phyloP scores from a whole-genome alignment of 495 filamentous ascomycete genomes.

The Letharia columbiana region DNA sequence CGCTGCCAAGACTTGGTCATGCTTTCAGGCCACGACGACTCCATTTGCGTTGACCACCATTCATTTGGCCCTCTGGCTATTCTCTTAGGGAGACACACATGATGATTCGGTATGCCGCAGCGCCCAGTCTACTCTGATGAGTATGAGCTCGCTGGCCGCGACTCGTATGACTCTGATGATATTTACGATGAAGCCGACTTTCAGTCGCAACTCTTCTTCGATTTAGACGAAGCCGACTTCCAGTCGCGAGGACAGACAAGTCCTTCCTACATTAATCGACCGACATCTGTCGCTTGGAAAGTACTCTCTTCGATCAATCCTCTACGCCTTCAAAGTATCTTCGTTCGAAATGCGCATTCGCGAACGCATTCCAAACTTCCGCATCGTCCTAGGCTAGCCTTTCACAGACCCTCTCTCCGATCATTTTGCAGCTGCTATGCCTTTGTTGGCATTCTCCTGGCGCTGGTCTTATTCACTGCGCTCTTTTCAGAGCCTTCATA shows the following conservation, averaged over 20 bases:
- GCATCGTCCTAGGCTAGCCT: slow-evolving; percentile 3
- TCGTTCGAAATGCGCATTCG: slow-evolving; percentile 4
- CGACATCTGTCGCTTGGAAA: slow-evolving; percentile 14
- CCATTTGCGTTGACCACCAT: background rate
- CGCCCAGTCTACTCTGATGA: slow-evolving; percentile 39
- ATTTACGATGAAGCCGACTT: slow-evolving; percentile 28
- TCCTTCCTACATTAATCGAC: slow-evolving; percentile 26
- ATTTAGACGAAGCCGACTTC: slow-evolving; percentile 44
- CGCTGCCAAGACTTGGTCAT: background rate
- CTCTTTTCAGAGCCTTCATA: slow-evolving; percentile 51
- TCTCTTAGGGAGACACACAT: background rate
- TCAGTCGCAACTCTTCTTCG: slow-evolving; percentile 26
- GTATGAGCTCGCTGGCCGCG: slow-evolving; percentile 39
- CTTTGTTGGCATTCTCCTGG: slow-evolving; percentile 52
- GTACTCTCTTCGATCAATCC: slow-evolving; percentile 29
- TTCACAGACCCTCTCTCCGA: slow-evolving; percentile 36
- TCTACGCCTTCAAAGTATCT: slow-evolving; percentile 14
- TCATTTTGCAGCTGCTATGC: slow-evolving; percentile 46
- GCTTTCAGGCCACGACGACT: background rate
- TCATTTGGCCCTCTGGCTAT: slow-evolving; percentile 2
- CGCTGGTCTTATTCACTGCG: slow-evolving; percentile 44
- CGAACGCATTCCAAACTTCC: slow-evolving; percentile 3
- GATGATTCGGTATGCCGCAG: slow-evolving; percentile 33
- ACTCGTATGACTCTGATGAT: slow-evolving; percentile 39
- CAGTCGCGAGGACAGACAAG: slow-evolving; percentile 36